Base-by-base conservation (phyloP, 441 rosid genomes). In the California macrophylla region DNA sequence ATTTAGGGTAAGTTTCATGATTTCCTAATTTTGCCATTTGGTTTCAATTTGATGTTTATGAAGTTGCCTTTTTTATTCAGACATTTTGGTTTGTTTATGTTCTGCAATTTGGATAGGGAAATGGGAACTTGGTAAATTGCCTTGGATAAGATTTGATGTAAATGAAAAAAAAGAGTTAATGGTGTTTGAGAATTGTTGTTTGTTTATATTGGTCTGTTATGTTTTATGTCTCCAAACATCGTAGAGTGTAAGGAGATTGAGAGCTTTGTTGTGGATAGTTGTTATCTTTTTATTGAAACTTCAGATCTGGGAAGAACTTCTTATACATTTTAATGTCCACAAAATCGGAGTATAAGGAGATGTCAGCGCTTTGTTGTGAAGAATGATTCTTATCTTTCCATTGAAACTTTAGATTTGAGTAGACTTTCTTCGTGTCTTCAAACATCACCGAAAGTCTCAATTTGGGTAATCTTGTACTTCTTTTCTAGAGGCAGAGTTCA, bases 1-100 rank as follows among this genome's bases (percentile, higher is more conserved):
- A 1, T 89, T 88, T 75, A 83, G 83, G 87, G 95, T 93, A 82
- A 24, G 32, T 1, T 38, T 61, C 38, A 8, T 16, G 36, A 2
- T 9, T 4, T 21, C 4, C 1, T 47, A 6, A 12, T 0, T 67
- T 13, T 32, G 7, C 30, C 66, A 4, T 60, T 32, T 42, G 45
- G 45, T 10, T 38, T 9, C 45, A 65, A 18, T 34, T 12, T 24
- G 3, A 4, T 26, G 58, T 30, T 69, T 34, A 65, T 71, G 12
- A 30, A 6, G 15, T 40, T 64, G 16, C 23, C 8, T 3, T 50
- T 45, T 50, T n/a, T 38, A 10, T 50, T 38, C 45, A 38, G 45
- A 38, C 16, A 50, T 50, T 50, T 50, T n/a, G 58, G 6, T 9
- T 18, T n/a, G n/a, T 52, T 52, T 52, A 9, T 52, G 23, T 52